Percentiles rank a stretch among this genome's conserved stretches.
These are phyloP conservation scores for Pseudogymnoascus sp. DNA, from an alignment of 2,329 filamentous ascomycete species.

Conservation along the genomic window DNA sequence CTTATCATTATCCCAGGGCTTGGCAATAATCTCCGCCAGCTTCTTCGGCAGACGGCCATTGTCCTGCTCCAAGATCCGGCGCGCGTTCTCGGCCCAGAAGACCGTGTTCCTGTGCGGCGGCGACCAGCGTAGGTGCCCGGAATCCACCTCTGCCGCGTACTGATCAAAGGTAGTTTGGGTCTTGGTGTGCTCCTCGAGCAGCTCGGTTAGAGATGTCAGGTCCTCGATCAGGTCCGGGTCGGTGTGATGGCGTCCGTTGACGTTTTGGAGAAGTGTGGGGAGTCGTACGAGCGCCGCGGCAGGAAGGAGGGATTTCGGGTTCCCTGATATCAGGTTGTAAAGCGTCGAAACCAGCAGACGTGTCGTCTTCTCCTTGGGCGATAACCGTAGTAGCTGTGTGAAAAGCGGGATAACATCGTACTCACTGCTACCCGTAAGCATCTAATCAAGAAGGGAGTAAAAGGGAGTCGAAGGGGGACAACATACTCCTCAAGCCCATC, in stretches of 20 bases:
- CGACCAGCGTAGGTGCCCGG: constrained; percentile 66
- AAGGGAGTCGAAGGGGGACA: neutral
- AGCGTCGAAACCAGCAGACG: constrained; percentile 83
- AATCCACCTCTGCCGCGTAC: constrained; percentile 57
- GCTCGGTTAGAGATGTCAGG: constrained; percentile 50
- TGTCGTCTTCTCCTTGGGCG: constrained; percentile 96
- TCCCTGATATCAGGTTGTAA: constrained; percentile 67
- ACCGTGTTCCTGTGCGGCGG: constrained; percentile 61
- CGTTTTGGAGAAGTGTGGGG: constrained; percentile 56
- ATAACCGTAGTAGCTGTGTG: constrained; percentile 82
- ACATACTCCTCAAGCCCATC: constrained; percentile 77
- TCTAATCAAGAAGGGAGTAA: neutral
- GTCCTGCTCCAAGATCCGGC: constrained; percentile 58
- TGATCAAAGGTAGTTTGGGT: constrained; percentile 44
- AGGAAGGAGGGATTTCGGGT: constrained; percentile 67
- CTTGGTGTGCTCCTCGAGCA: constrained; percentile 59
- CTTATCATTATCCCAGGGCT: constrained; percentile 62
- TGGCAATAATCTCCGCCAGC: constrained; percentile 58
- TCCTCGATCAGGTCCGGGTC: constrained; percentile 59
- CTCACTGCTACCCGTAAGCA: constrained; percentile 51
- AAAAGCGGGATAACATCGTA: constrained; percentile 89
- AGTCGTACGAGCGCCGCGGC: constrained; percentile 80
- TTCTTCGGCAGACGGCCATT: constrained; percentile 57
- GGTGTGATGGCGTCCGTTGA: constrained; percentile 52
- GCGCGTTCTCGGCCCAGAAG: constrained; percentile 68